Conservation (phyloP, 2,329 filamentous ascomycete genomes). For the Penicillium oxalicum region DNA sequence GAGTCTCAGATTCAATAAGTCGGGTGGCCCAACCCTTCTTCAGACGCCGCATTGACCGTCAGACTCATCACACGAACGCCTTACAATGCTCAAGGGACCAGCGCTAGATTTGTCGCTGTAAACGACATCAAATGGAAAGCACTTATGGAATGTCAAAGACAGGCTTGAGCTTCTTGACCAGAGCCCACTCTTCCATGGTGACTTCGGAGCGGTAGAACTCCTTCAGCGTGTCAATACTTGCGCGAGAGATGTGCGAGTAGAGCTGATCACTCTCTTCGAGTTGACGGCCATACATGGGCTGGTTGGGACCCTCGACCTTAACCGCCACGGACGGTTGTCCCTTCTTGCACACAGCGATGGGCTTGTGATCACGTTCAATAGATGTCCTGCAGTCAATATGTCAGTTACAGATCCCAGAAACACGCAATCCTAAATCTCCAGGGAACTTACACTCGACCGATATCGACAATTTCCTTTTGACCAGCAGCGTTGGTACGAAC, state of each 20-base stretch:
- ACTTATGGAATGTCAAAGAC: slow-evolving; percentile 76
- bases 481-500: slow-evolving; percentile 76
- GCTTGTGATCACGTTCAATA: slow-evolving; percentile 97
- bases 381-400: slow-evolving; percentile 58
- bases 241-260: slow-evolving; percentile 80
- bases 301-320: slow-evolving; percentile 92
- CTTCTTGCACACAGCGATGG: slow-evolving; percentile 85
- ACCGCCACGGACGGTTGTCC: slow-evolving; percentile 94
- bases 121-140: background rate
- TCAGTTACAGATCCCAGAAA: slow-evolving; percentile 1
- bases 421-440: background rate
- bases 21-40: background rate
- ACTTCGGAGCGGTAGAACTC: slow-evolving; percentile 89
- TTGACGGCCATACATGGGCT: slow-evolving; percentile 90
- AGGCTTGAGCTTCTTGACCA: slow-evolving; percentile 93
- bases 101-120: background rate
- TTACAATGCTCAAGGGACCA: background rate
- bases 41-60: slow-evolving; percentile 4
- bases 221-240: slow-evolving; percentile 91
- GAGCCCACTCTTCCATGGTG: slow-evolving; percentile 83
- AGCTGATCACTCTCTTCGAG: slow-evolving; percentile 85
- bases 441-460: slow-evolving; percentile 84
- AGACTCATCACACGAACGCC: background rate
- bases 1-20: too few species aligned
- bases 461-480: slow-evolving; percentile 71